Evolutionary conservation across 768 basidiomycete species (phyloP).

Genomic region (Tulasnella sp.): DNA sequence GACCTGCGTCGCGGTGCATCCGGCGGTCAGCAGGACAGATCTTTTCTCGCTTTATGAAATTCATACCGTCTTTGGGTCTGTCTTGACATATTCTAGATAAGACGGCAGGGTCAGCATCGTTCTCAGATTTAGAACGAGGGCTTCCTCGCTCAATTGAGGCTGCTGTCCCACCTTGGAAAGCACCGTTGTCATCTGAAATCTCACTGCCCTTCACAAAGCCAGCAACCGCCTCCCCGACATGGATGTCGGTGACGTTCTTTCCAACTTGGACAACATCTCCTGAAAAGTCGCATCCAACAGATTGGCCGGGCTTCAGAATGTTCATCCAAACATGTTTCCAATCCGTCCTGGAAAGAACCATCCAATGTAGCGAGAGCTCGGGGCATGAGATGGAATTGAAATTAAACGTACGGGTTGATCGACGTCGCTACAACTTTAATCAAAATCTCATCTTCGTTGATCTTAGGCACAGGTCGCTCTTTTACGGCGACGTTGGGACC

Average conservation of each 20-base stretch:
- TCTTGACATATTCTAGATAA: constrained; percentile 22
- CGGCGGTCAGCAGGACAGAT: neutral
- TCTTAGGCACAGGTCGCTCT: neutral
- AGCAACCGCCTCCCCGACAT: constrained; percentile 24
- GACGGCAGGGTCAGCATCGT: neutral
- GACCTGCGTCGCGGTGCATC: neutral
- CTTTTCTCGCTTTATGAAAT: neutral
- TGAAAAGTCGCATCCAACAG: constrained; percentile 24
- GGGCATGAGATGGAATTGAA: no score
- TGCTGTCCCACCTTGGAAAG: constrained; percentile 24
- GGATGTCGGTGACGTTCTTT: constrained; percentile 22
- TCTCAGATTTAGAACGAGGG: neutral
- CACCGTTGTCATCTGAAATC: constrained; percentile 22
- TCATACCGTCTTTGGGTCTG: constrained; percentile 20
- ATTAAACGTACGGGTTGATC: constrained; percentile 23
- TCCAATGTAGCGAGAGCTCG: neutral
- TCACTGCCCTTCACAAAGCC: constrained; percentile 24
- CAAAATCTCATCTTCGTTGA: constrained; percentile 16
- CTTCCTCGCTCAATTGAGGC: neutral
- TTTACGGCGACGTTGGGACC: neutral
- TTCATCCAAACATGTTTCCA: constrained; percentile 12
- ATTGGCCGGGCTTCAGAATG: constrained; percentile 23
- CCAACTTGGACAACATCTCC: constrained; percentile 25
- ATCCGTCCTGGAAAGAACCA: neutral
- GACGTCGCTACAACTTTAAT: constrained; percentile 21